A percentile compares a stretch with the other conserved stretches of the same genome.
Conservation (phyloP, 805 yeast genomes). For the Yarrowia deformans region DNA sequence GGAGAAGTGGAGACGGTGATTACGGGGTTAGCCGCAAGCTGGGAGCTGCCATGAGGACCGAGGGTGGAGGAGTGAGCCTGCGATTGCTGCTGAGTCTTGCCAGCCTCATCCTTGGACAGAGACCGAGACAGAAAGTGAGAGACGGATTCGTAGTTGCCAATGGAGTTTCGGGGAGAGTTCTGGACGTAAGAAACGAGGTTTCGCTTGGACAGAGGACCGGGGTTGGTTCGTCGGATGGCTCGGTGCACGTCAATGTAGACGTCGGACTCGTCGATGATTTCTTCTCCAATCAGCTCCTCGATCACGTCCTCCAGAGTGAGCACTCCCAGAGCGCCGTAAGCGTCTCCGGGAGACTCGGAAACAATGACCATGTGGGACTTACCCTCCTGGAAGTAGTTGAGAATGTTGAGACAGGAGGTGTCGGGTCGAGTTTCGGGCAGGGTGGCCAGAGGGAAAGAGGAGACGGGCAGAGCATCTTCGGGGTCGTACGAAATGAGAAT, state of each 20-base stretch:
- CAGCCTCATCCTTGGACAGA: slow-evolving; percentile 21
- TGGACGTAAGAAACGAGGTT: slow-evolving; percentile 29
- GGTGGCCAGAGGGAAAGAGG: slow-evolving; percentile 93
- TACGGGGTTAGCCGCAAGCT: slow-evolving; percentile 13
- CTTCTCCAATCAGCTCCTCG: slow-evolving; percentile 97
- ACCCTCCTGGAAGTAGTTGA: slow-evolving; percentile 97
- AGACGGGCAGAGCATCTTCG: slow-evolving; percentile 91
- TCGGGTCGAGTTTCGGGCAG: slow-evolving; percentile 92
- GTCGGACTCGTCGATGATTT: slow-evolving; percentile 94
- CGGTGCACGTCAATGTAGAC: slow-evolving; percentile 91
- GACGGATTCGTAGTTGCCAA: slow-evolving; percentile 32
- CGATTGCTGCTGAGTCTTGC: slow-evolving; percentile 4
- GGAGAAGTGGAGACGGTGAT: slow-evolving; percentile 16
- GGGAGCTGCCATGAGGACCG: slow-evolving; percentile 22
- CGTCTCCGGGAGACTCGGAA: slow-evolving; percentile 79
- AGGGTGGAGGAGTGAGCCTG: neutral
- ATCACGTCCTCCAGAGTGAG: slow-evolving; percentile 96
- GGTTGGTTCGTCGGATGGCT: slow-evolving; percentile 66
- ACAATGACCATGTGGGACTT: slow-evolving; percentile 97
- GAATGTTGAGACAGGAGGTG: slow-evolving; percentile 90
- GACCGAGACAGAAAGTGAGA: slow-evolving; percentile 25
- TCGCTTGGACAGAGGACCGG: slow-evolving; percentile 51
- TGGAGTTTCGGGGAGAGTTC: slow-evolving; percentile 26
- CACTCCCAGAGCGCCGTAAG: slow-evolving; percentile 78
- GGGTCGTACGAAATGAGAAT: slow-evolving; percentile 95